Evolutionary conservation across 192 early-diverging fungal species (phyloP).

Genomic region (Coemansia asiatica): DNA sequence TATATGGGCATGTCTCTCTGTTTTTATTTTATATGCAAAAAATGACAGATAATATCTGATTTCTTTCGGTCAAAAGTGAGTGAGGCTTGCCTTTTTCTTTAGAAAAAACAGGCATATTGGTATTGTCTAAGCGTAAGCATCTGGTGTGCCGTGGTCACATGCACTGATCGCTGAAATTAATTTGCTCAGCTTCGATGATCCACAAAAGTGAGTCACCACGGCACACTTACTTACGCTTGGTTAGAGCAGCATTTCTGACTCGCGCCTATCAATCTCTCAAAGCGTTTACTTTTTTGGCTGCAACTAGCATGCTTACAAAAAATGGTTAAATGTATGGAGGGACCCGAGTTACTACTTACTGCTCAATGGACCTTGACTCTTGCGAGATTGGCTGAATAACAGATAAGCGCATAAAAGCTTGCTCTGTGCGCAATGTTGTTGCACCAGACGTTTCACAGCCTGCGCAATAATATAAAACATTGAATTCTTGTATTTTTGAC

Average conservation of each 20-base stretch:
- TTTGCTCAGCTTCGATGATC: neutral
- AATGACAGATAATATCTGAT: neutral
- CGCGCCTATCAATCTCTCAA: neutral
- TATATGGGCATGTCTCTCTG: neutral
- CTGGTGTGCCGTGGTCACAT: neutral
- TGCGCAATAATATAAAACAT: neutral
- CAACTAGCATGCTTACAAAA: neutral
- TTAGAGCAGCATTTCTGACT: neutral
- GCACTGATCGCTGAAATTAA: neutral
- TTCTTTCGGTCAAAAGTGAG: neutral
- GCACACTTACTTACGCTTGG: too few species aligned
- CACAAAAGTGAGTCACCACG: neutral
- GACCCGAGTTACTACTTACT: too few species aligned
- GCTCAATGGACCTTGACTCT: too few species aligned
- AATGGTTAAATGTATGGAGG: neutral
- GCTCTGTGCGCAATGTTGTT: neutral
- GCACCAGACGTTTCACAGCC: neutral
- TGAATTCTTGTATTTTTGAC: neutral
- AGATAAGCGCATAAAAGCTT: neutral
- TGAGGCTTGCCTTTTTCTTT: neutral
- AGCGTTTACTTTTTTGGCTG: too few species aligned
- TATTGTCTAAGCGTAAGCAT: neutral
- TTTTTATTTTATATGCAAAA: neutral
- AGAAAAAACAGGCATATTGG: neutral
- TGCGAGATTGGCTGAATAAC: neutral